Base-by-base conservation (phyloP, 345 rosid genomes). In the Raphanus sativus region DNA sequence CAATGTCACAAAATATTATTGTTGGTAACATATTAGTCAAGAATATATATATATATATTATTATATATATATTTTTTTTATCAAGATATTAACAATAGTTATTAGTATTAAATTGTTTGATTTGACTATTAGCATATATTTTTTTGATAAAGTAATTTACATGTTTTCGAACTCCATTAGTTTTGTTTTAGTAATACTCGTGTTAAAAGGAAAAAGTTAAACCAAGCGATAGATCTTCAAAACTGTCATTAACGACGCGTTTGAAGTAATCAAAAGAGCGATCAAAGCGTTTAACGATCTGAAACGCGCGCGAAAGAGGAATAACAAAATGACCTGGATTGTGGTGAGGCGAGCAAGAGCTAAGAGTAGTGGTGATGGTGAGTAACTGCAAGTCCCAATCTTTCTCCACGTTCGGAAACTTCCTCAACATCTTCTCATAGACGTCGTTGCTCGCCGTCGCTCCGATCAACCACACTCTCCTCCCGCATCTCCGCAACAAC, bases 321-420 rank as follows among this genome's bases (percentile, higher is more conserved):
- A 24, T 17, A 8, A 25, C 4, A 38, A 4, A 8, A 50, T 50
- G 28, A 91, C 98, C 98, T 94, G 71, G 98, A 90, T 75, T 88
- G 26, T 88, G 89, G 71, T 84, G 90, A 50, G 90, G 81, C 84
- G 79, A 74, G 64, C 77, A 69, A 52, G 86, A 71, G 50, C 71
- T 83, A 62, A 84, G 81, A 48, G 92, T 81, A 62, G 90, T 78
- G 62, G 92, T 80, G 52, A 93, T 87, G 24, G 88, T 93, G 77
- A 93, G 83, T 70, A 91, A 79, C 86, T 89, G 90, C 87, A 93
- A 73, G 71, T 89, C 90, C 98, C 97, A 93, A 24, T 93, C 90
- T 52, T 88, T 87, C 77, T 87, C 98, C 25, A 85, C 74, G 1
- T 65, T 74, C 5, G 89, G 91, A 77, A 85, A 93, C 81, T 81